Evolutionary conservation across 2,329 filamentous ascomycete genomes (phyloP).

Genomic region (Dactylellina haptotyla): DNA sequence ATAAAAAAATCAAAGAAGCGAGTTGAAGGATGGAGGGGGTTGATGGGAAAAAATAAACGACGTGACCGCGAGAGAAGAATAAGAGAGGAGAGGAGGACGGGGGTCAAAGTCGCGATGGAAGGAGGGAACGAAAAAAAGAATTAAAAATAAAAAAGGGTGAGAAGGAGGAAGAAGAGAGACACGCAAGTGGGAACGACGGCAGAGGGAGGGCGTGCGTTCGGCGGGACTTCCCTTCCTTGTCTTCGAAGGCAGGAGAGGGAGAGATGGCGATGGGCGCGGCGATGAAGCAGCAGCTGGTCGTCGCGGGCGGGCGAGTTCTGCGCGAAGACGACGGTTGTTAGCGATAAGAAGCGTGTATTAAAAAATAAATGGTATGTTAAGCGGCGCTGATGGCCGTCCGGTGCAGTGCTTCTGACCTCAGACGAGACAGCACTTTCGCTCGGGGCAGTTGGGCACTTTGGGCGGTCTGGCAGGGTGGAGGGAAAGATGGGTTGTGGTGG

Average conservation of each 20-base stretch:
- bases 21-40: no score
- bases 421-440: no score
- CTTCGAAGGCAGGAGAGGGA: not conserved
- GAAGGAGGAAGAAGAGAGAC: slow-evolving; percentile 15
- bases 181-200: not conserved
- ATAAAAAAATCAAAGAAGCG: not conserved
- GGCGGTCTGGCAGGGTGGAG: not conserved
- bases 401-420: no score
- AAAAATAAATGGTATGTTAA: slow-evolving; percentile 9
- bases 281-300: not conserved
- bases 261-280: slow-evolving; percentile 3
- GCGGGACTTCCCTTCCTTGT: no score
- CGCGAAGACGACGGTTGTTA: slow-evolving; percentile 6
- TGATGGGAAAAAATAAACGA: not conserved
- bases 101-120: not conserved
- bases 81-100: not conserved
- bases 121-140: not conserved
- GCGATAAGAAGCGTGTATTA: slow-evolving; percentile 18
- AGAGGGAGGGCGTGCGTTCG: not conserved
- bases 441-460: not conserved
- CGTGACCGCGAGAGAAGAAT: slow-evolving; percentile 1
- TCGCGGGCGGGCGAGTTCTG: not conserved
- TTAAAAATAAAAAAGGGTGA: slow-evolving; percentile 26
- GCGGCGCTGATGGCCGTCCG: slow-evolving; percentile 16
- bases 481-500: slow-evolving; percentile 6